Percentiles rank a stretch among this genome's conserved stretches.
Evolutionary conservation across 768 basidiomycete species (phyloP).

Genomic region (Lentinula detonsa): DNA sequence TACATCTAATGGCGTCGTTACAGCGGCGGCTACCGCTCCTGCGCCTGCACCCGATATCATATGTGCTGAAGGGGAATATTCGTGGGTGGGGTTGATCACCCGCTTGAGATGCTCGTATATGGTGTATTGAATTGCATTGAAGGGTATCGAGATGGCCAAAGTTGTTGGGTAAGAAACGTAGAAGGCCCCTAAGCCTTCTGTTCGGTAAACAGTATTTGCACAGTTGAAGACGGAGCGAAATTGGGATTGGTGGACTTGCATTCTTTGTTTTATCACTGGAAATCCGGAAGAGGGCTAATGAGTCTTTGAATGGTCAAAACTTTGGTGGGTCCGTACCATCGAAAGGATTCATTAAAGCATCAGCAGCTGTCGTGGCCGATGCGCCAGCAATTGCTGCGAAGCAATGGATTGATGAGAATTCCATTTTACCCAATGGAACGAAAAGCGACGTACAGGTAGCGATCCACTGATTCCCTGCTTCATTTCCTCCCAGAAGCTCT

Average conservation of each 20-base stretch:
- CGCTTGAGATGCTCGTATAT: constrained; percentile 92
- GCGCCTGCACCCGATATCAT: constrained; percentile 89
- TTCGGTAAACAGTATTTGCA: constrained; percentile 75
- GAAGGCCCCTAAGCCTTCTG: constrained; percentile 87
- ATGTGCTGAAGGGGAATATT: constrained; percentile 92
- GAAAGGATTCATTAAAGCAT: constrained; percentile 99
- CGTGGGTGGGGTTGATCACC: constrained; percentile 75
- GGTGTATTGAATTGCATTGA: constrained; percentile 97
- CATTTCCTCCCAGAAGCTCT: constrained; percentile 86
- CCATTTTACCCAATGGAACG: background rate
- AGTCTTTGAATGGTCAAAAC: constrained; percentile 11
- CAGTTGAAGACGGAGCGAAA: constrained; percentile 86
- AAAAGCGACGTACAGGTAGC: constrained; percentile 70
- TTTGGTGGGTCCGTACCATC: constrained; percentile 61
- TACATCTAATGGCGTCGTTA: constrained; percentile 96
- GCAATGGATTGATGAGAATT: background rate
- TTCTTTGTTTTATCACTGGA: constrained; percentile 96
- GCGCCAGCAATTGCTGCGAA: constrained; percentile 83
- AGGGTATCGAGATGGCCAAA: constrained; percentile 92
- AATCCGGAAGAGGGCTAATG: constrained; percentile 9
- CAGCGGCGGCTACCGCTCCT: constrained; percentile 89
- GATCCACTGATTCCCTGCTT: constrained; percentile 72
- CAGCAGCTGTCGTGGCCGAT: constrained; percentile 88
- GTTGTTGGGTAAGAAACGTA: constrained; percentile 99
- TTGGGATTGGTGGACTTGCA: constrained; percentile 94